Conservation (phyloP, 306 rosid genomes). For the Glycyrrhiza uralensis region DNA sequence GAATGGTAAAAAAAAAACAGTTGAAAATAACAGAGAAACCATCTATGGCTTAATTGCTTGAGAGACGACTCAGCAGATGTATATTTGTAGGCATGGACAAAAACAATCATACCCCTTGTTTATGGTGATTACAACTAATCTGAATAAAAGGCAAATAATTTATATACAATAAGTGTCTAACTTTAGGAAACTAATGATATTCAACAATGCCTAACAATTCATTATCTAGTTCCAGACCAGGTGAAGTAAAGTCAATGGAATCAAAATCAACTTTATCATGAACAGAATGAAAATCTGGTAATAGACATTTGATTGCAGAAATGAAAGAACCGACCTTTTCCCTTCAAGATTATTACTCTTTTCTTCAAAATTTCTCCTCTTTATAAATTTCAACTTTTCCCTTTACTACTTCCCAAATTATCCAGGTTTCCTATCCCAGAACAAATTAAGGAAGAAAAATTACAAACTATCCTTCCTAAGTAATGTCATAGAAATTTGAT, state of each 20-base stretch:
- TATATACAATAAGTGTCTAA: neutral
- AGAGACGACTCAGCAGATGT: neutral
- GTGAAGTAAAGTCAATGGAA: neutral
- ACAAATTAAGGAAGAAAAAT: neutral
- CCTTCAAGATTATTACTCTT: neutral
- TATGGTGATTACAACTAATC: neutral
- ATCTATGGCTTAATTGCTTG: neutral
- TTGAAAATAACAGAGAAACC: neutral
- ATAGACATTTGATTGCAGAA: neutral
- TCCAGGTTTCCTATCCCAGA: slow-evolving; percentile 1
- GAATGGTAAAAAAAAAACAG: slow-evolving; percentile 7
- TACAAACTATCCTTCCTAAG: neutral
- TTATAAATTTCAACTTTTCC: neutral
- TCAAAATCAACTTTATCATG: slow-evolving; percentile 10
- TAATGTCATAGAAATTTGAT: neutral
- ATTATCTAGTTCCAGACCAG: slow-evolving; percentile 13
- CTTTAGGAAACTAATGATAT: neutral
- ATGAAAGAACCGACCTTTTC: neutral
- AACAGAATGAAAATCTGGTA: neutral
- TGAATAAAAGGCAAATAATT: neutral
- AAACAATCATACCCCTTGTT: neutral
- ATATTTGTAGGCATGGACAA: neutral
- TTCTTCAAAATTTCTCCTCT: neutral
- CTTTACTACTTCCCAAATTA: neutral
- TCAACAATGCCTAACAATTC: neutral